Conservation (phyloP, 2,329 filamentous ascomycete species). For the Orbilia ellipsospora region DNA sequence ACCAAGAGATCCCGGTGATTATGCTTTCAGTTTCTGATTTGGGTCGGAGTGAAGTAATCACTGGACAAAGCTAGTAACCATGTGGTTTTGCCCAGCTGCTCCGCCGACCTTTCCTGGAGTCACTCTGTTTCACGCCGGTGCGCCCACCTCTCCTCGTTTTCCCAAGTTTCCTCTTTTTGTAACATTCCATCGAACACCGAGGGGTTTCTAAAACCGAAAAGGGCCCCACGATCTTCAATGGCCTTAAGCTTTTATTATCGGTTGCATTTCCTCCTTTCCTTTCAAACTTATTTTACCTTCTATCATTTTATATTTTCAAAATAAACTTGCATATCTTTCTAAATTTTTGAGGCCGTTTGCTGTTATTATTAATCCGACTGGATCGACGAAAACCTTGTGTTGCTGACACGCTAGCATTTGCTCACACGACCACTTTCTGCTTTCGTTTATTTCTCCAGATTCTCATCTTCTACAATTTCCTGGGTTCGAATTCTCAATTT, state of each 20-base stretch:
- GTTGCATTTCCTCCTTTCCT: constrained; percentile 10
- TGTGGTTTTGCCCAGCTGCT: constrained; percentile 1
- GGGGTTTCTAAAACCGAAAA: not conserved
- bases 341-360: constrained; percentile 31
- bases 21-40: constrained; percentile 12
- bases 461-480: not conserved
- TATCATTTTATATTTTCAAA: constrained; percentile 4
- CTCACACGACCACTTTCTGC: constrained; percentile 48
- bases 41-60: not conserved
- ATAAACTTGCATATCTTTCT: not conserved
- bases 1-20: not conserved
- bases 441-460: constrained; percentile 16
- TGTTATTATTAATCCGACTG: not conserved
- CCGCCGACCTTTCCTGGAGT: constrained; percentile 28
- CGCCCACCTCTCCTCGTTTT: constrained; percentile 13
- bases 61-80: not conserved
- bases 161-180: constrained; percentile 10
- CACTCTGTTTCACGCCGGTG: constrained; percentile 35
- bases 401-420: constrained; percentile 7
- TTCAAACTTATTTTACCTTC: not conserved
- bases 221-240: not conserved
- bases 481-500: not conserved
- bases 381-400: constrained; percentile 13
- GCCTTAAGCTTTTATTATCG: not conserved
- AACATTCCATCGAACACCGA: constrained; percentile 18